These are phyloP conservation scores for Phialophora expanda DNA, from an alignment of 2,329 filamentous ascomycete genomes.

Conservation along the genomic window DNA sequence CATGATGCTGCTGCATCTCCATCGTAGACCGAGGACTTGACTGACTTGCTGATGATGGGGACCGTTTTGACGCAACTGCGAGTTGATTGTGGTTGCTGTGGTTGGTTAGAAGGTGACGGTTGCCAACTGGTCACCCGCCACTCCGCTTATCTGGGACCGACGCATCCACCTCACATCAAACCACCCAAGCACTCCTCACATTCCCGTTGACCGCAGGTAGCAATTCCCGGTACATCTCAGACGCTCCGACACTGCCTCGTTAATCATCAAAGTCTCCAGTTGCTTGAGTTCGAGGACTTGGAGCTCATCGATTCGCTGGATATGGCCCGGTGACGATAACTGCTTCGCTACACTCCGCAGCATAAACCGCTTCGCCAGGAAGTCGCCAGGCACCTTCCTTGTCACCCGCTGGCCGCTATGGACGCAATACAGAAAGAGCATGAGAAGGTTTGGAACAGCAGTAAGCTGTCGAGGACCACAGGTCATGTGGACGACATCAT, in stretches of 20 bases:
- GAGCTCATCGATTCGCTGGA: neutral
- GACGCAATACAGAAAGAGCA: slow-evolving; percentile 75
- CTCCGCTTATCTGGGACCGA: slow-evolving; percentile 13
- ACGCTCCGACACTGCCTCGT: neutral
- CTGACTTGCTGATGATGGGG: neutral
- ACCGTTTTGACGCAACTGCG: neutral
- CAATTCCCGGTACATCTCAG: neutral
- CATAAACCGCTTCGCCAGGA: neutral
- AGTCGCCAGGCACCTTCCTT: neutral
- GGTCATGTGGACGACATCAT: slow-evolving; percentile 84
- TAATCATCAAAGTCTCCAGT: neutral
- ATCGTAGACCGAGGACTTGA: neutral
- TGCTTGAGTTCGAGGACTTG: neutral
- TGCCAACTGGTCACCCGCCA: slow-evolving; percentile 9
- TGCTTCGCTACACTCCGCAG: neutral
- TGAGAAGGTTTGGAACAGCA: slow-evolving; percentile 70
- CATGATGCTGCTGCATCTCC: neutral
- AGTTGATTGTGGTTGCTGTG: slow-evolving; percentile 8
- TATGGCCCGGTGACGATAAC: slow-evolving; percentile 7
- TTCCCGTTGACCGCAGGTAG: neutral
- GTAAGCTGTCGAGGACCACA: slow-evolving; percentile 72
- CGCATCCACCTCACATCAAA: slow-evolving; percentile 8
- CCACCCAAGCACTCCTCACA: neutral
- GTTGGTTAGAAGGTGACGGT: slow-evolving; percentile 12
- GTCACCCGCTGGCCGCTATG: slow-evolving; percentile 50